Conservation (phyloP, 148 eudicot species). For the Rhododendron simsii region DNA sequence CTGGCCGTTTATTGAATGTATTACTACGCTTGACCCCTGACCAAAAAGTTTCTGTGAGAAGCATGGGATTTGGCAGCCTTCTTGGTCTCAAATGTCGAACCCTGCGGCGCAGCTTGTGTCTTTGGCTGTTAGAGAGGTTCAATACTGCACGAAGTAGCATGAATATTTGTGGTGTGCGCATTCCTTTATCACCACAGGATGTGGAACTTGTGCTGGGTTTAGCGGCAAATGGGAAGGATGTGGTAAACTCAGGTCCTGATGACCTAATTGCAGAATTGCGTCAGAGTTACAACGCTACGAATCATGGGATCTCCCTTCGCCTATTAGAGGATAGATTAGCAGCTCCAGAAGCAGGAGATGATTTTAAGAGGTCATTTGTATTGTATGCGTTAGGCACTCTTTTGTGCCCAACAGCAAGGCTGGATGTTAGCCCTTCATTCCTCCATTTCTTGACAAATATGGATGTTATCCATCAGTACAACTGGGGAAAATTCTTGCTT, state of each 20-base stretch:
- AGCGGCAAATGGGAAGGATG: conserved; percentile 38
- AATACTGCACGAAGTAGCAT: conserved; percentile 34
- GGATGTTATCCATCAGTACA: conserved; percentile 39
- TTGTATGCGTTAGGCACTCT: conserved; percentile 42
- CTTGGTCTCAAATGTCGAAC: conserved; percentile 44
- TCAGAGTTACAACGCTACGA: conserved; percentile 32
- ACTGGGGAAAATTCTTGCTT: conserved; percentile 44
- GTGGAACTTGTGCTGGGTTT: conserved; percentile 47
- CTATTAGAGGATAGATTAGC: conserved; percentile 36
- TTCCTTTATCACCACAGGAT: conserved; percentile 42
- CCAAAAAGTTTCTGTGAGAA: conserved; percentile 34
- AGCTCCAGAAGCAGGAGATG: conserved; percentile 39
- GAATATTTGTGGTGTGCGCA: conserved; percentile 38
- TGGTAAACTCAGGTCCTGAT: conserved; percentile 44
- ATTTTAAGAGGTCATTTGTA: conserved; percentile 43
- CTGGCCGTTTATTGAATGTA: conserved; percentile 41
- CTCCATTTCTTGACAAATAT: conserved; percentile 39
- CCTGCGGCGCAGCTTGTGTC: conserved; percentile 42
- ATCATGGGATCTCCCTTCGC: conserved; percentile 43
- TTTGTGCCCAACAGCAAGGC: conserved; percentile 47
- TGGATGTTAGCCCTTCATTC: conserved; percentile 44
- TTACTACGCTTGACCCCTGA: conserved; percentile 33
- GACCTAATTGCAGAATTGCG: conserved; percentile 29
- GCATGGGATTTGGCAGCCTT: conserved; percentile 49
- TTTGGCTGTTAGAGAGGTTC: conserved; percentile 43